phyloP scores from a whole-genome alignment of 2,329 filamentous ascomycete genomes.

The Talaromyces marneffei region DNA sequence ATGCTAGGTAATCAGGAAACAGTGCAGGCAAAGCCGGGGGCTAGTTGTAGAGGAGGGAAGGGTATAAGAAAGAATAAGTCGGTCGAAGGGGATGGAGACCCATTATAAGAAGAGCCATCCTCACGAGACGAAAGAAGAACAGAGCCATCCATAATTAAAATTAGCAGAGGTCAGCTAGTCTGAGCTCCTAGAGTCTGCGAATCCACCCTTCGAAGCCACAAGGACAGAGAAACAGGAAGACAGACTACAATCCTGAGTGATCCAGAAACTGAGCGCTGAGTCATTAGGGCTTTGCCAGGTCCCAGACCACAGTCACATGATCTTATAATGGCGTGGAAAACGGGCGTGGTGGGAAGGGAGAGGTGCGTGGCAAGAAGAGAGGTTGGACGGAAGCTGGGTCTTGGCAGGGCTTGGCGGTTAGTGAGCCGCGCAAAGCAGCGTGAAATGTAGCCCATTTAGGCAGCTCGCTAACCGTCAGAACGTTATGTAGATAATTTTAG shows the following conservation, averaged over 20 bases:
- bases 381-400: background rate
- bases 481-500: conserved; percentile 3
- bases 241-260: background rate
- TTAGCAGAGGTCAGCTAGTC: too few relatives aligned
- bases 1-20: background rate
- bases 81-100: background rate
- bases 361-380: background rate
- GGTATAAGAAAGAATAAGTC: background rate
- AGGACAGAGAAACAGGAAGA: background rate
- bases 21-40: background rate
- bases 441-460: conserved; percentile 5
- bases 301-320: background rate
- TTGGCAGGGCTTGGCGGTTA: too few relatives aligned
- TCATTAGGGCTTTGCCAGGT: background rate
- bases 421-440: conserved; percentile 17
- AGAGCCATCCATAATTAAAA: too few relatives aligned
- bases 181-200: too few relatives aligned
- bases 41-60: background rate
- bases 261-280: background rate
- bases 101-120: background rate
- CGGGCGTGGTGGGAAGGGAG: background rate
- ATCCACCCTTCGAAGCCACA: background rate
- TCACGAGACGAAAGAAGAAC: too few relatives aligned
- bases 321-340: background rate
- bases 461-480: conserved; percentile 10